Evolutionary conservation across 1,139 yeast species (phyloP).

Genomic region (Debaryomycetaceae sp.): DNA sequence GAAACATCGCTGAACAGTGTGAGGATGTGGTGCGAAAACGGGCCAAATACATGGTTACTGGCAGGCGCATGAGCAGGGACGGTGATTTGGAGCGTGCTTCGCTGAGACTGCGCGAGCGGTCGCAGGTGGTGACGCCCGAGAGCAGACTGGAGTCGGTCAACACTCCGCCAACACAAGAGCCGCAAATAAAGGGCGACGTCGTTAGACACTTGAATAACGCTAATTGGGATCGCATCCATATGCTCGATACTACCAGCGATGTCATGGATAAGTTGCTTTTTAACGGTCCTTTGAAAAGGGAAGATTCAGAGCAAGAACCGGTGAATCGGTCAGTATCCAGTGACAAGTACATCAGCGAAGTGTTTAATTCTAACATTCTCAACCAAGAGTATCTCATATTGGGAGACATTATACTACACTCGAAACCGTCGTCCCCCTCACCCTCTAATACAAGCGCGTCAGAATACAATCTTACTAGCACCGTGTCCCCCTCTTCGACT

Average conservation of each 20-base stretch:
- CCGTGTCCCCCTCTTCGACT: slow-evolving; percentile 14
- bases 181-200: neutral
- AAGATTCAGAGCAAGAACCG: slow-evolving; percentile 15
- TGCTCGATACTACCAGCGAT: slow-evolving; percentile 38
- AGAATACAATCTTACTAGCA: slow-evolving; percentile 14
- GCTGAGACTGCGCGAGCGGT: neutral
- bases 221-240: slow-evolving; percentile 3
- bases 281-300: slow-evolving; percentile 6
- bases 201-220: neutral
- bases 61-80: neutral
- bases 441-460: slow-evolving; percentile 30
- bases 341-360: slow-evolving; percentile 10
- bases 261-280: slow-evolving; percentile 29
- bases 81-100: neutral
- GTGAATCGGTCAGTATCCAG: slow-evolving; percentile 14
- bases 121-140: neutral
- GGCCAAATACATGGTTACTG: slow-evolving; percentile 36
- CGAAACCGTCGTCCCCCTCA: slow-evolving; percentile 52
- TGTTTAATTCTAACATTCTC: slow-evolving; percentile 38
- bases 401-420: slow-evolving; percentile 49
- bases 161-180: neutral
- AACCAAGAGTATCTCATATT: slow-evolving; percentile 59
- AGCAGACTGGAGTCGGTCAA: neutral
- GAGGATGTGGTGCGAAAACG: slow-evolving; percentile 57
- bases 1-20: slow-evolving; percentile 55